phyloP scores from a whole-genome alignment of 2,329 filamentous ascomycete species.

The Alternaria sp. region DNA sequence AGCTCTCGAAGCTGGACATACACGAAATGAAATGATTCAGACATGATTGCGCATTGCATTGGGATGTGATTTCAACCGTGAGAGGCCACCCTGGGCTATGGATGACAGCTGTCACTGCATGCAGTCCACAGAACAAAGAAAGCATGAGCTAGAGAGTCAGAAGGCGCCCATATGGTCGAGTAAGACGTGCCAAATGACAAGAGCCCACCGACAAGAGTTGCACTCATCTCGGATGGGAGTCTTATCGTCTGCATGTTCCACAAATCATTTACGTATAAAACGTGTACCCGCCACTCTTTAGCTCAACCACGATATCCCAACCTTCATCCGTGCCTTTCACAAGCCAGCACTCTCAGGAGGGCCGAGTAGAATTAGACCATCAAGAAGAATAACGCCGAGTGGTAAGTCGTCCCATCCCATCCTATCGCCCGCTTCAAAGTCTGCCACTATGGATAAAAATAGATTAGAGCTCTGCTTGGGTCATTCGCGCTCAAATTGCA shows the following conservation, averaged over 20 bases:
- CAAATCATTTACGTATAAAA: not conserved
- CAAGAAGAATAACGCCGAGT: not conserved
- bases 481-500: not conserved
- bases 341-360: not conserved
- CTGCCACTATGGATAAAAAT: not conserved
- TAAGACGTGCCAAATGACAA: not conserved
- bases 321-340: not conserved
- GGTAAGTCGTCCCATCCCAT: not conserved
- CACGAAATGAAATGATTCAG: constrained; percentile 32
- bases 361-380: not conserved
- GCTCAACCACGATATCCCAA: not conserved
- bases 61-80: not conserved
- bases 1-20: constrained; percentile 28
- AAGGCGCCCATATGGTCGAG: not conserved
- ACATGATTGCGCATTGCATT: not conserved
- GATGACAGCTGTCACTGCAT: not conserved
- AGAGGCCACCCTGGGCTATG: not conserved
- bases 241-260: not conserved
- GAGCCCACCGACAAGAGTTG: not conserved
- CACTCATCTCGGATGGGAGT: not conserved
- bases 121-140: not conserved
- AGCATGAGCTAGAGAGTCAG: not conserved
- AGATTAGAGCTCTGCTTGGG: not conserved
- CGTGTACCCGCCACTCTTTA: not conserved
- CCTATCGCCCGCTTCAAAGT: not conserved